These are phyloP conservation scores for Globisporangium polare DNA, from an alignment of 352 stramenopile species.

Conservation along the genomic window DNA sequence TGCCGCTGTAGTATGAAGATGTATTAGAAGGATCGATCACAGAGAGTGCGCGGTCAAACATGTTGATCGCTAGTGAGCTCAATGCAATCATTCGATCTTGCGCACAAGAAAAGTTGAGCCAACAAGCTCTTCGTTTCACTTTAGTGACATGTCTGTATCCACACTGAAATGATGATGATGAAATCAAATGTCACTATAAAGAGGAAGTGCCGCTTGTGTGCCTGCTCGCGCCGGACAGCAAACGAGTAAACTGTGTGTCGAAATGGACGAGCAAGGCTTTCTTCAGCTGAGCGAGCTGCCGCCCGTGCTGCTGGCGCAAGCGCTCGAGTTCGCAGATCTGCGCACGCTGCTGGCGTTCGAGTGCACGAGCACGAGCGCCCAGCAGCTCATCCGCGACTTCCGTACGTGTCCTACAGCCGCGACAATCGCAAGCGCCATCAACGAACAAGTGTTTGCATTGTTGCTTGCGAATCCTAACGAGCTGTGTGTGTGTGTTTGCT, in stretches of 20 bases:
- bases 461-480: too few species aligned
- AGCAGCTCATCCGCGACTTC: constrained; percentile 10
- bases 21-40: too few species aligned
- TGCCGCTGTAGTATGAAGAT: too few species aligned
- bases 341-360: constrained; percentile 31
- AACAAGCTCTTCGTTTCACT: not conserved
- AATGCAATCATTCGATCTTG: too few species aligned
- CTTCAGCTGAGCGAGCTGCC: constrained; percentile 29
- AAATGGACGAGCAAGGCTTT: not conserved
- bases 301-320: constrained; percentile 32
- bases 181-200: not conserved
- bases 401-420: not conserved
- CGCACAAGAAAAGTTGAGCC: too few species aligned
- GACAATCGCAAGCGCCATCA: too few species aligned
- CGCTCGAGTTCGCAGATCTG: constrained; percentile 39
- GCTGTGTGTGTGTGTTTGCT: not conserved
- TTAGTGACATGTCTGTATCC: not conserved
- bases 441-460: too few species aligned
- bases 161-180: too few species aligned
- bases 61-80: too few species aligned
- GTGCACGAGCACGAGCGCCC: constrained; percentile 8
- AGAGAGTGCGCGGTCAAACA: too few species aligned
- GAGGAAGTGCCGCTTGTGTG: not conserved
- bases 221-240: not conserved
- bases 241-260: not conserved